Evolutionary conservation across 2,329 filamentous ascomycete species (phyloP).

Genomic region (Sclerotinia nivalis): DNA sequence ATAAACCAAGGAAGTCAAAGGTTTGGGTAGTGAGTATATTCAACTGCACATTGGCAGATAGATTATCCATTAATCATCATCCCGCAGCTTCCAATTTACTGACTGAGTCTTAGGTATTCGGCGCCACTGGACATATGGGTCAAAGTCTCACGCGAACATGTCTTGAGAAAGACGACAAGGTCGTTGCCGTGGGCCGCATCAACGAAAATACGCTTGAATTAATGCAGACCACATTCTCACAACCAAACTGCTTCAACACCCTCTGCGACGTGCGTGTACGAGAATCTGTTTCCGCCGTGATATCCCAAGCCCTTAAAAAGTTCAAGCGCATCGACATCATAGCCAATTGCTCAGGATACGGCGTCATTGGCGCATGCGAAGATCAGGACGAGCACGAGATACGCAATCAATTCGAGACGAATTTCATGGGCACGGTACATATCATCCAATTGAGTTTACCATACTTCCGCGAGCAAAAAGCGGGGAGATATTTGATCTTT

Average conservation of each 20-base stretch:
- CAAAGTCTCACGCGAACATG: conserved; percentile 83
- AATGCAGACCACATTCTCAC: conserved; percentile 65
- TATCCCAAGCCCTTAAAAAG: conserved; percentile 67
- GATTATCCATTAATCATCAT: not conserved
- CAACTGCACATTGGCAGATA: not conserved
- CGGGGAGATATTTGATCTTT: conserved; percentile 89
- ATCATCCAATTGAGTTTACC: conserved; percentile 88
- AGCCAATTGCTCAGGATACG: conserved; percentile 92
- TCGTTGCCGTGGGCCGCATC: conserved; percentile 81
- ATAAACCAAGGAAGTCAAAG: conserved; percentile 69
- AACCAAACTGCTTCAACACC: conserved; percentile 72
- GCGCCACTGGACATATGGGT: conserved; percentile 96
- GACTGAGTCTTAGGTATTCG: conserved; percentile 67
- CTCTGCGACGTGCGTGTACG: conserved; percentile 87
- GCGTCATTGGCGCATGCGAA: conserved; percentile 92
- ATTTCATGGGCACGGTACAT: conserved; percentile 93
- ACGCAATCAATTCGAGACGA: conserved; percentile 95
- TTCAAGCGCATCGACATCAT: conserved; percentile 87
- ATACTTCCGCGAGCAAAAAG: conserved; percentile 75
- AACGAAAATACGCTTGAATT: conserved; percentile 72
- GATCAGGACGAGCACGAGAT: conserved; percentile 96
- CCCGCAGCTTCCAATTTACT: conserved; percentile 1
- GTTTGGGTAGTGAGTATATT: conserved; percentile 77
- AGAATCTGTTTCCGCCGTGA: conserved; percentile 71
- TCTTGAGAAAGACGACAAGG: conserved; percentile 76